Base-by-base conservation (phyloP, 345 rosid species). In the Hibiscus syriacus region DNA sequence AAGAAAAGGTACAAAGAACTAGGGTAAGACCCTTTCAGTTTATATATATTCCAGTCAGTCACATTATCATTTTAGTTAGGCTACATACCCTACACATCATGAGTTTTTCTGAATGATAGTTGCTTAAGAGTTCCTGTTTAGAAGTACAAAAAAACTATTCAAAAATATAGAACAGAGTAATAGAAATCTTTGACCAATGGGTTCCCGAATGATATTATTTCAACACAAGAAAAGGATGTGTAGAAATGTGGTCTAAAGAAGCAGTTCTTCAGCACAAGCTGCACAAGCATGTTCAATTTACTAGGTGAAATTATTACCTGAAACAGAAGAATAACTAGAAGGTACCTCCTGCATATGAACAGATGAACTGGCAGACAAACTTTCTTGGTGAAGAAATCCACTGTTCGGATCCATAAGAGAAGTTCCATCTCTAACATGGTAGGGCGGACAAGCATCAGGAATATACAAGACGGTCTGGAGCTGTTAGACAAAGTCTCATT, bases 281-380 rank as follows among this genome's bases (percentile, higher is more conserved):
- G 79, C 82, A 80, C 74, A 78, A 57, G 79, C 82, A 83, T 82
- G 72, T 78, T 65, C 76, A 78, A 79, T 80, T 74, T 74, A 73
- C 82, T 72, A 79, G 81, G 84, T 81, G 78, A 46, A 86, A 83
- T 75, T 65, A 83, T 95, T 95, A 95, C 98, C 99, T 95, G 99
- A 72, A 79, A 86, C 86, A 81, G 99, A 88, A 88, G 98, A 95
- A 95, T 95, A 90, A 92, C 98, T 90, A 92, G 89, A 95, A 95
- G 99, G 90, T 95, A 92, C 99, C 98, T 95, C 99, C 98, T 92
- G 99, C 97, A 72, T 90, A 88, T 83, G 90, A 90, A 81, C 84
- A 80, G 82, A 80, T 71, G 89, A 78, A 77, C 80, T 77, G 71
- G 86, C 64, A 62, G 85, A 72, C 54, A 71, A 39, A 69, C 76